These are phyloP conservation scores for Ustilaginoidea virens DNA, from an alignment of 2,329 filamentous ascomycete species.

Conservation along the genomic window DNA sequence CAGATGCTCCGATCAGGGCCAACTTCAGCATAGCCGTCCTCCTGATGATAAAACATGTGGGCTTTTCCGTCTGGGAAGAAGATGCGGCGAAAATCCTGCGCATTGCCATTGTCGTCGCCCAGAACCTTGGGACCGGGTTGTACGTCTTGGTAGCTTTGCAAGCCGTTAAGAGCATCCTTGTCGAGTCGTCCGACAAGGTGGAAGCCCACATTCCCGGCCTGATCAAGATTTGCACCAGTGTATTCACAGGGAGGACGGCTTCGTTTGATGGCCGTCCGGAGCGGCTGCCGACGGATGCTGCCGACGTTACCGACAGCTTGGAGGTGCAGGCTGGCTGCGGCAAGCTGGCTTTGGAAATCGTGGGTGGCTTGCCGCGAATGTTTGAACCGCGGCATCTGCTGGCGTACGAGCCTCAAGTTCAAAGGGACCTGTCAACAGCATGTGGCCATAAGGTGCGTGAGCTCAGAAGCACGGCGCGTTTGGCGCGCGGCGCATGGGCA, in stretches of 20 bases:
- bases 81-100: slow-evolving; percentile 32
- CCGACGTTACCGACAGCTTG: slow-evolving; percentile 4
- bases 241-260: slow-evolving; percentile 16
- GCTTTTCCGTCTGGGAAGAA: slow-evolving; percentile 34
- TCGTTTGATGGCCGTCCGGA: slow-evolving; percentile 11
- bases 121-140: slow-evolving; percentile 22
- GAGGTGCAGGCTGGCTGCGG: slow-evolving; percentile 23
- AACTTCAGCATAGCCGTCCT: slow-evolving; percentile 33
- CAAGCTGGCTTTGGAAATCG: slow-evolving; percentile 30
- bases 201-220: slow-evolving; percentile 33
- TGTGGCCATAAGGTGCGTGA: slow-evolving; percentile 39
- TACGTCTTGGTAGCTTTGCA: slow-evolving; percentile 33
- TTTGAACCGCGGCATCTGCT: slow-evolving; percentile 33
- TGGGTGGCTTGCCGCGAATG: slow-evolving; percentile 29
- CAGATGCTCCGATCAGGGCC: slow-evolving; percentile 14
- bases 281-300: slow-evolving; percentile 16
- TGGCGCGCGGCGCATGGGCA: slow-evolving; percentile 34
- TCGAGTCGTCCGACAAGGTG: slow-evolving; percentile 27
- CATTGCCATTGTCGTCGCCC: slow-evolving; percentile 31
- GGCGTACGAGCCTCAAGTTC: slow-evolving; percentile 26
- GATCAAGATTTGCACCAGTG: slow-evolving; percentile 27
- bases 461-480: slow-evolving; percentile 32
- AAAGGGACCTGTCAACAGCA: slow-evolving; percentile 30
- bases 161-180: slow-evolving; percentile 32
- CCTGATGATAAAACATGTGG: slow-evolving; percentile 32